Percentiles rank a stretch among this genome's conserved stretches.
phyloP scores from a whole-genome alignment of 257 asterid genomes.

The Solanum phureja region DNA sequence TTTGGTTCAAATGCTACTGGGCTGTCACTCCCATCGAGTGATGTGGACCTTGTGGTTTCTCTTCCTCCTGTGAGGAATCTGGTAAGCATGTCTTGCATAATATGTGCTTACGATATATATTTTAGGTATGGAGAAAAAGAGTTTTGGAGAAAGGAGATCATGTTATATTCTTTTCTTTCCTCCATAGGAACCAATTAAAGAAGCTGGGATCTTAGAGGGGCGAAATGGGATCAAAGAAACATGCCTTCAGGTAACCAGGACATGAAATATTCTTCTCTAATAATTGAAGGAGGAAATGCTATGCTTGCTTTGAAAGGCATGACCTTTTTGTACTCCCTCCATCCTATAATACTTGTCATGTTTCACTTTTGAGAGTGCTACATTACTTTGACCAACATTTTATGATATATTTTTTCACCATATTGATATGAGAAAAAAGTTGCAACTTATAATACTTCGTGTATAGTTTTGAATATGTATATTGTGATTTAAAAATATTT shows the following conservation, averaged over 20 bases:
- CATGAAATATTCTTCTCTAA: background rate
- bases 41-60: slow-evolving; percentile 94
- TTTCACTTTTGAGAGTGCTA: background rate
- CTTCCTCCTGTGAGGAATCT: slow-evolving; percentile 99
- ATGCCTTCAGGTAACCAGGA: slow-evolving; percentile 79
- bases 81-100: slow-evolving; percentile 42
- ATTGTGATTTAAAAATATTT: background rate
- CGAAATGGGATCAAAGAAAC: slow-evolving; percentile 99
- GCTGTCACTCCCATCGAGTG: slow-evolving; percentile 91
- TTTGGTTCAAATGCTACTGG: slow-evolving; percentile 98
- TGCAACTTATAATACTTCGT: background rate
- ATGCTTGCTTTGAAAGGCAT: background rate
- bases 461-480: background rate
- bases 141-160: background rate
- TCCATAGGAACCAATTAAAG: slow-evolving; percentile 90
- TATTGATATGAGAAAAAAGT: background rate
- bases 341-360: background rate
- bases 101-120: background rate
- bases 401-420: background rate
- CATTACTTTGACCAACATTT: background rate
- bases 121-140: background rate
- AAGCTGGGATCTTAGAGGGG: slow-evolving; percentile 99
- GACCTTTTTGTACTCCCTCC: background rate
- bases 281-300: background rate
- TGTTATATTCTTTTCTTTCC: background rate